Evolutionary conservation across 1,284 basidiomycete species (phyloP), one percentile per base, ranked within the genome.

Genomic region (Athelia psychrophila): DNA sequence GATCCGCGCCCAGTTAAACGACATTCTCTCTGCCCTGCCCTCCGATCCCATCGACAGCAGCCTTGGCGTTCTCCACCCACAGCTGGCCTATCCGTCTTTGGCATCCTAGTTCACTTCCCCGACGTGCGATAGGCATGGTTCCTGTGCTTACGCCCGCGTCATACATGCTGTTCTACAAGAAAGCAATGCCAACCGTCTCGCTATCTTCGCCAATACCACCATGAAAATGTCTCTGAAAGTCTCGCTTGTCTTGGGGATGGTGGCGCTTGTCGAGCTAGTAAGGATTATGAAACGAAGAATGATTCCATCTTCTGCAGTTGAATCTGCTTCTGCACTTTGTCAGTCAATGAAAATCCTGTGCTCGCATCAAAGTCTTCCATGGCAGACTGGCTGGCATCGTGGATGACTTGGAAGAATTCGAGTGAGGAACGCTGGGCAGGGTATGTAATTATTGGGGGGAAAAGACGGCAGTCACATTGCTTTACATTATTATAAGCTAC

Each of bases 121-220:
- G 4, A 27, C 53, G 3, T 75, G 69, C 49, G 82, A 91, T 58
- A 55, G 55, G 1, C 68, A 70, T 18, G 85, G 84, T 0, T 79
- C 81, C 35, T 76, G 80, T 0, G 60, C 76, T 3, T 93, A 91
- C 59, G 83, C 85, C 0, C 83, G 95, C 9, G 69, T 79, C 1
- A 76, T 84, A 12, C 68, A 75, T 40, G 85, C 85, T 0, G 69
- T 91, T 12, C 68, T 93, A 2, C 70, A 80, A 1, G 65, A 86
- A 25, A 72, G 93, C 30, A 64, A 75, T 1, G 74, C 80, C 2
- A 83, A 94, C 60, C 82, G 91, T 16, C 68, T 89, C n/a, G 71
- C 74, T 2, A 61, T 82, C 6, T 84, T 81, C 55, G 81, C 80
- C 1, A 71, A 77, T 19, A 86, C 90, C 58, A 66, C 73, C 18